Conservation (phyloP, 2,329 filamentous ascomycete genomes). For the Furcasterigmium furcatum region DNA sequence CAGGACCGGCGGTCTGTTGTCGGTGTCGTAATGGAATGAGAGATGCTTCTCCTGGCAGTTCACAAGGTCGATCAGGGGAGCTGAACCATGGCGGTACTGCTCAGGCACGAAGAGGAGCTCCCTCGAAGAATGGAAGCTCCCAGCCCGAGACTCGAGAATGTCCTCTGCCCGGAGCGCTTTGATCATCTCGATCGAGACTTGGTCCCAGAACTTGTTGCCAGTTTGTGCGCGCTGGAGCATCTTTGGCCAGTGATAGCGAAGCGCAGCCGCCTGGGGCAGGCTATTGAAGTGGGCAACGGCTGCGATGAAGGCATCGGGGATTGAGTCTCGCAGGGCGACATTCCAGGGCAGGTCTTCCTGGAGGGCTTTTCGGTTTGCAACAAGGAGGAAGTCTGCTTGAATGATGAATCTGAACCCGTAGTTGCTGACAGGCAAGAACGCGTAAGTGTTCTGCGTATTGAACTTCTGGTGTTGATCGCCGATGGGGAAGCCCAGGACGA, state of each 20-base stretch:
- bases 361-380: slow-evolving; percentile 18
- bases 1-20: neutral
- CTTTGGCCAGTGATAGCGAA: neutral
- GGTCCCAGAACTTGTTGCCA: neutral
- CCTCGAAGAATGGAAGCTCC: neutral
- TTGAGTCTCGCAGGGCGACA: slow-evolving; percentile 2
- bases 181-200: neutral
- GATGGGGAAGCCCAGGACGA: slow-evolving; percentile 18
- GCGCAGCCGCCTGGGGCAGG: neutral
- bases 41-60: neutral
- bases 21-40: slow-evolving; percentile 3
- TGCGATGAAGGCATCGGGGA: slow-evolving; percentile 2
- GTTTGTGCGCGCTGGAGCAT: neutral
- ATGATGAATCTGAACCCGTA: slow-evolving; percentile 16
- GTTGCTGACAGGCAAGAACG: slow-evolving; percentile 16
- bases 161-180: neutral
- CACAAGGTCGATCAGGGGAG: neutral
- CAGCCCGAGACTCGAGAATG: neutral
- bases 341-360: slow-evolving; percentile 12
- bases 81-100: neutral
- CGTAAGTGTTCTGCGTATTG: slow-evolving; percentile 11
- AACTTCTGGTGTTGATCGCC: neutral
- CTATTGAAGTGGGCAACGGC: slow-evolving; percentile 6
- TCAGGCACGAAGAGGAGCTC: neutral
- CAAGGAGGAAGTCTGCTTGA: slow-evolving; percentile 21